Evolutionary conservation across 352 stramenopile species (phyloP), one percentile per base, ranked within the genome.

Genomic region (Aphanomyces astaci): DNA sequence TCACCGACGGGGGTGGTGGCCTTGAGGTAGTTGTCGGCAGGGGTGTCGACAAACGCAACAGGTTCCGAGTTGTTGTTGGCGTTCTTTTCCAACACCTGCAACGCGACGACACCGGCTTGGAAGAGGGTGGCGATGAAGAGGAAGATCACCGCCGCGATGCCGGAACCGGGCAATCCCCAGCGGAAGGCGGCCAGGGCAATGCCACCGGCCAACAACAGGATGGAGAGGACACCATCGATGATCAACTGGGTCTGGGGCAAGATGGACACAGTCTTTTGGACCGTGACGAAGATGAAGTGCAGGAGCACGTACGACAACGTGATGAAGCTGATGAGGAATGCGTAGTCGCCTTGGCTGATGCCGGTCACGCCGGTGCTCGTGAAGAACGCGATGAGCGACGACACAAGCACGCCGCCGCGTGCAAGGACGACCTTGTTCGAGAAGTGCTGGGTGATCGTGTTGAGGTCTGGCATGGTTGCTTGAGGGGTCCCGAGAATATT

Each of bases 331-430:
- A 39, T 46, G 48, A 66, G 15, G 45, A 66, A 66, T 5, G 17
- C 24, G 45, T 46, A 66, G 48, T 66, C 60, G 17, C 10, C 28
- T 15, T n/a, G 17, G 31, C 9, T 19, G 4, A 56, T 13, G 13
- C 60, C 60, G 5, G 60, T 66, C 11, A 57, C 36, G 27, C 19
- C 30, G 4, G 60, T 66, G 45, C 19, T n/a, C 30, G 27, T 46
- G 48, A 66, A 66, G 32, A 66, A 66, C 19, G 33, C 36, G 48
- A 66, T 57, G 32, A 55, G 19, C 48, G 48, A 30, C 9, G 48
- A 28, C 17, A 55, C 2, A 2, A 55, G 19, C 48, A 55, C 48
- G 9, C 9, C 9, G 9, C 10, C 19, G 25, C 48, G 48, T 7
- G 48, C 48, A 2, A 55, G 9, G 48, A 55, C 48, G 48, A 55